Evolutionary conservation across 2,329 filamentous ascomycete genomes (phyloP).

Genomic region (Albifimbria verrucaria): DNA sequence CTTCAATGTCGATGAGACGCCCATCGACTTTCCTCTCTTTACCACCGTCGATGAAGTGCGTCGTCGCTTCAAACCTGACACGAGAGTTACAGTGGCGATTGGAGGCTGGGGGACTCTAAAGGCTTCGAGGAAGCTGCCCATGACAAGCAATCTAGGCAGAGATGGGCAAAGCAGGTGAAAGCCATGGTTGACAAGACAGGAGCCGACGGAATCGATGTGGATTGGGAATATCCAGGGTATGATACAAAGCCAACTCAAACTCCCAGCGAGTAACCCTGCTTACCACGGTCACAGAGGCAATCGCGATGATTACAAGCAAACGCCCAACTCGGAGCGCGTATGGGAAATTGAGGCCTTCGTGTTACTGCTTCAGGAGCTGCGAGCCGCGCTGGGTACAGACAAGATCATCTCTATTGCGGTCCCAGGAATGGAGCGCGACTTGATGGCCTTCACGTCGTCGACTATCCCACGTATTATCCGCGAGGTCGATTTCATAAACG

Average conservation of each 20-base stretch:
- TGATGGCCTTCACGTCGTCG: constrained; percentile 62
- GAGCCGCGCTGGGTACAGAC: constrained; percentile 49
- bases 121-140: constrained; percentile 60
- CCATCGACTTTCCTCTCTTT: constrained; percentile 48
- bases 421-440: constrained; percentile 60
- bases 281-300: constrained; percentile 49
- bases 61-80: constrained; percentile 43
- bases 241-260: background rate
- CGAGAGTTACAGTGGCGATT: constrained; percentile 67
- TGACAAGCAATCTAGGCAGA: constrained; percentile 45
- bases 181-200: constrained; percentile 59
- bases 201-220: constrained; percentile 63
- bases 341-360: constrained; percentile 64
- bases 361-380: constrained; percentile 55
- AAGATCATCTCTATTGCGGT: constrained; percentile 67
- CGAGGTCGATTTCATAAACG: constrained; percentile 64
- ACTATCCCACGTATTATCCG: constrained; percentile 56
- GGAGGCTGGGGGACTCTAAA: constrained; percentile 71
- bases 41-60: constrained; percentile 47
- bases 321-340: constrained; percentile 56
- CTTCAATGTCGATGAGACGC: constrained; percentile 43
- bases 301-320: constrained; percentile 64
- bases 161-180: constrained; percentile 63
- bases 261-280: background rate
- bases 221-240: constrained; percentile 62